These are phyloP conservation scores for Lepidium aucheri DNA, from an alignment of 345 rosid species.

Conservation along the genomic window DNA sequence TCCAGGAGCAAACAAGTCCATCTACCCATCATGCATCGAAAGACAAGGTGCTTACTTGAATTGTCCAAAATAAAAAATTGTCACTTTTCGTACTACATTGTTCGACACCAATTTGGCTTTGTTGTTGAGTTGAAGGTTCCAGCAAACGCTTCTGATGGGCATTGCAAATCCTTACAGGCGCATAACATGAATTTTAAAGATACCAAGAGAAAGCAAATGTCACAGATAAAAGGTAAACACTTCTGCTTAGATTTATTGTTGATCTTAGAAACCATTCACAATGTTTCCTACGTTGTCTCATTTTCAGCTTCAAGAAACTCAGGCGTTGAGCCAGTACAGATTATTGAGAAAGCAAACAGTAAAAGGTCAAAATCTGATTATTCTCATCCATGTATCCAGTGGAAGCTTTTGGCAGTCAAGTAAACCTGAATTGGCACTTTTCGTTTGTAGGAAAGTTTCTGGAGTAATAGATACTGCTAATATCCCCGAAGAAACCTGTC, in stretches of 20 bases:
- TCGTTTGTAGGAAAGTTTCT: slow-evolving; percentile 16
- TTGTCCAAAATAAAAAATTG: neutral
- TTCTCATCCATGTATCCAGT: neutral
- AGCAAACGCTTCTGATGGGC: slow-evolving; percentile 18
- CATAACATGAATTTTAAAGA: slow-evolving; percentile 22
- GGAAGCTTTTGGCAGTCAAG: neutral
- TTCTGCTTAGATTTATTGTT: neutral
- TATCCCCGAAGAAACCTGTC: slow-evolving; percentile 10
- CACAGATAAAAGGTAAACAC: slow-evolving; percentile 33
- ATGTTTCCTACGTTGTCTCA: neutral
- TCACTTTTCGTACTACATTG: neutral
- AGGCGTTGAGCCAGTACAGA: slow-evolving; percentile 17
- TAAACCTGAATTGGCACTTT: neutral
- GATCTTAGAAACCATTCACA: neutral
- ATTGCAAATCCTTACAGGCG: slow-evolving; percentile 16
- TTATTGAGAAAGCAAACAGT: slow-evolving; percentile 28
- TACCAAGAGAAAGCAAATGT: slow-evolving; percentile 30
- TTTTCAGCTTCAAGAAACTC: slow-evolving; percentile 31
- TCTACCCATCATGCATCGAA: slow-evolving; percentile 8
- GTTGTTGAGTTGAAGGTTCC: slow-evolving; percentile 29
- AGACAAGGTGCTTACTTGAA: slow-evolving; percentile 27
- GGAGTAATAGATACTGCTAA: neutral
- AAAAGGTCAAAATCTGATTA: slow-evolving; percentile 31
- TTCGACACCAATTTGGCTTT: slow-evolving; percentile 20
- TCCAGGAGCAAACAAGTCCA: slow-evolving; percentile 31